These are phyloP conservation scores for Pythium aristosporum DNA, from an alignment of 352 stramenopile genomes.

Conservation along the genomic window DNA sequence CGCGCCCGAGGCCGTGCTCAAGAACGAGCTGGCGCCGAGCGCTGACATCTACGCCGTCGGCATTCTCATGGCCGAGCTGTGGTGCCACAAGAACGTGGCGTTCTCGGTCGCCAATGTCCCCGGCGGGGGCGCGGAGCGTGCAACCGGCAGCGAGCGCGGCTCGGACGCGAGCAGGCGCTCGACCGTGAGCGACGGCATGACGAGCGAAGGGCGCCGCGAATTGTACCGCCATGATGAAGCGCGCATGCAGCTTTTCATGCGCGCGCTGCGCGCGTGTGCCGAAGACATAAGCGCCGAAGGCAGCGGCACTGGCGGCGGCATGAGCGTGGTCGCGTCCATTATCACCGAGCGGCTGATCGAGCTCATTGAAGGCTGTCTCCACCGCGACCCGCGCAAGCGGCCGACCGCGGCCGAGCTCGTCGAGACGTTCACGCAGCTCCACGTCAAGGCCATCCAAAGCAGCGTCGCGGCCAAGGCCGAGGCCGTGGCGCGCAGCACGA, in stretches of 20 bases:
- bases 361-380: constrained; percentile 56
- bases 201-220: constrained; percentile 2
- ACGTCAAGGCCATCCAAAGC: constrained; percentile 4
- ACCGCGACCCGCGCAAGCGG: constrained; percentile 53
- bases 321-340: constrained; percentile 32
- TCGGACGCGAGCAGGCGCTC: neutral
- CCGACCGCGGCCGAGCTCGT: constrained; percentile 33
- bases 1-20: constrained; percentile 45
- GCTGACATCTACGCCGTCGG: constrained; percentile 62
- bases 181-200: constrained; percentile 9
- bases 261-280: constrained; percentile 34
- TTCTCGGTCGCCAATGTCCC: constrained; percentile 27
- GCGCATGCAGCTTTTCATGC: constrained; percentile 50
- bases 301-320: constrained; percentile 25
- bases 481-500: neutral
- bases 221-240: constrained; percentile 29
- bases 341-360: constrained; percentile 46
- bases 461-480: constrained; percentile 7
- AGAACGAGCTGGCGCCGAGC: constrained; percentile 30
- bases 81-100: constrained; percentile 47
- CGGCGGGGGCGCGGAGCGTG: constrained; percentile 23
- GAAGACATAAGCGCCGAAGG: constrained; percentile 16
- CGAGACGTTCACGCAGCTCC: constrained; percentile 15
- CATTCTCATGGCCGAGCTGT: constrained; percentile 56
- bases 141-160: constrained; percentile 3